A percentile compares a stretch with the other conserved stretches of the same genome.
Conservation (phyloP, 495 filamentous ascomycete genomes). For the Podospora fimiseda region DNA sequence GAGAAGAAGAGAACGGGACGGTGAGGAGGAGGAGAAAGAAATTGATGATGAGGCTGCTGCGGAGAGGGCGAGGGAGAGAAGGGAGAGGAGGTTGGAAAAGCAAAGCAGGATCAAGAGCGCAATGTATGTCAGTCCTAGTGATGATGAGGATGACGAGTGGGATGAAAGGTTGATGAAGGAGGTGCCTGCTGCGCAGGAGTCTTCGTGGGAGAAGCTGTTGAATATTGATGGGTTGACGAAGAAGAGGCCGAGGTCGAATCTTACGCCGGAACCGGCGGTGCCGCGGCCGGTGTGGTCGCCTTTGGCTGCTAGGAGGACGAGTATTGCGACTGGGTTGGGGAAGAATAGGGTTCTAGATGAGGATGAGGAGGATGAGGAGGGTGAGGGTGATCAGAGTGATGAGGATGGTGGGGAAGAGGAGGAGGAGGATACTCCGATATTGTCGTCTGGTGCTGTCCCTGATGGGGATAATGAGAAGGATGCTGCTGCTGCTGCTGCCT, state of each 20-base stretch:
- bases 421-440: conserved; percentile 14
- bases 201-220: conserved; percentile 14
- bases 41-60: conserved; percentile 33
- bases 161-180: conserved; percentile 5
- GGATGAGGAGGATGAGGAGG: conserved; percentile 19
- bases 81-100: conserved; percentile 56
- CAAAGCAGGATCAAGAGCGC: conserved; percentile 74
- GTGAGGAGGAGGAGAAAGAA: conserved; percentile 50
- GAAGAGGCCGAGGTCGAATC: background rate
- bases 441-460: conserved; percentile 23
- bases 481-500: conserved; percentile 8
- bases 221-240: conserved; percentile 6
- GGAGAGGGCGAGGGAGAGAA: conserved; percentile 44
- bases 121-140: conserved; percentile 69
- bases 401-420: conserved; percentile 24
- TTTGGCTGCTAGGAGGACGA: conserved; percentile 1
- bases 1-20: conserved; percentile 33
- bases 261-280: background rate
- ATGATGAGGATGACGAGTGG: conserved; percentile 63
- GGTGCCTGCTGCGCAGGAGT: background rate
- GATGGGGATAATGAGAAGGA: conserved; percentile 5
- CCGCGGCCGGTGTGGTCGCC: too few species aligned
- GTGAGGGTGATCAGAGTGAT: conserved; percentile 19
- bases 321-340: background rate
- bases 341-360: conserved; percentile 3